phyloP scores from a whole-genome alignment of 768 basidiomycete species.

The Gelatoporia subvermispora region DNA sequence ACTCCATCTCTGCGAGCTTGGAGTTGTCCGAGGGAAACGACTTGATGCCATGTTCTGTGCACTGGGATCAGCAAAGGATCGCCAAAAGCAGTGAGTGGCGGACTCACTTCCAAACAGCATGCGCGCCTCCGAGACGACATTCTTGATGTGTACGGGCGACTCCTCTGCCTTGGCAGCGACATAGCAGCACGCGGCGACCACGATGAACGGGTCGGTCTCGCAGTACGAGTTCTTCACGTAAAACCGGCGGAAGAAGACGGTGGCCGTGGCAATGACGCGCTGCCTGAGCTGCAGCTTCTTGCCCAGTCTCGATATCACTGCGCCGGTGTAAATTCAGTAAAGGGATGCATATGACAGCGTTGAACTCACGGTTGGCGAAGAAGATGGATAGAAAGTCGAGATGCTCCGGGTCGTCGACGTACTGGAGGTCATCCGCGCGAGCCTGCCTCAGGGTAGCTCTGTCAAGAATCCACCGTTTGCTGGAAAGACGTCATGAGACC shows the following conservation, averaged over 20 bases:
- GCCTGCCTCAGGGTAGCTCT: constrained; percentile 69
- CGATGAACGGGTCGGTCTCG: constrained; percentile 93
- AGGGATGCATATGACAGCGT: constrained; percentile 11
- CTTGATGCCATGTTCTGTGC: constrained; percentile 67
- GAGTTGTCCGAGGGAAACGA: constrained; percentile 84
- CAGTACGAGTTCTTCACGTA: constrained; percentile 94
- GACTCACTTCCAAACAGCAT: constrained; percentile 65
- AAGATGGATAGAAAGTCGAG: constrained; percentile 83
- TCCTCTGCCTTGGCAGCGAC: constrained; percentile 98
- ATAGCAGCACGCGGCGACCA: constrained; percentile 90
- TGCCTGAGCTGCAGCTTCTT: constrained; percentile 81
- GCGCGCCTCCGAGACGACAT: constrained; percentile 79
- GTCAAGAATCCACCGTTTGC: constrained; percentile 91
- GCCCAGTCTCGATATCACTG: constrained; percentile 84
- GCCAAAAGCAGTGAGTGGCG: not conserved
- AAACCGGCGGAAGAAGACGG: constrained; percentile 94
- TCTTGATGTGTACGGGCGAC: constrained; percentile 92
- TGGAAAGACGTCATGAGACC: constrained; percentile 29
- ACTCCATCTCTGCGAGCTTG: constrained; percentile 98
- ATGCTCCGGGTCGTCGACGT: constrained; percentile 72
- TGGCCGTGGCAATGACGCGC: constrained; percentile 89
- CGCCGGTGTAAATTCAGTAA: not conserved
- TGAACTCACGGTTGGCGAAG: constrained; percentile 70
- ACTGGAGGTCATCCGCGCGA: constrained; percentile 71
- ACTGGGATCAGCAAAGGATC: constrained; percentile 14